These are phyloP conservation scores for Phytophthora brassicae DNA, from an alignment of 352 stramenopile genomes.

Conservation along the genomic window DNA sequence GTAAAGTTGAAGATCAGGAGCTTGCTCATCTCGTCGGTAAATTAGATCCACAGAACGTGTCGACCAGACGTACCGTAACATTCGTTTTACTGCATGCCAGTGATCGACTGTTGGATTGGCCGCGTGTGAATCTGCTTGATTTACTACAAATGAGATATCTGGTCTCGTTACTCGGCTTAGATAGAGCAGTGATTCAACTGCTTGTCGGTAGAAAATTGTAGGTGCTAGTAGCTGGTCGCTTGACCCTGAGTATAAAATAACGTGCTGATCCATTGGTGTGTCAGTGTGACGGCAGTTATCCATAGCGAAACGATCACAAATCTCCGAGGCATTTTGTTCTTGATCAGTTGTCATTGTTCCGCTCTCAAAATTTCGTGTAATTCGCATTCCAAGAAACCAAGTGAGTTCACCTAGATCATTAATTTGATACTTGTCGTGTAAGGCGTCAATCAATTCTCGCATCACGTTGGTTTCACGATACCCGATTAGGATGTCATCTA, in stretches of 20 bases:
- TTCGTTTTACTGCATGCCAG: slow-evolving; percentile 1
- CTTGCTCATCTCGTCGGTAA: background rate
- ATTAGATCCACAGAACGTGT: background rate
- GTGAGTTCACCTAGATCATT: background rate
- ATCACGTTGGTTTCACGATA: background rate
- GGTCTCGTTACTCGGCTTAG: slow-evolving; percentile 5
- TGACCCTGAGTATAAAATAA: background rate
- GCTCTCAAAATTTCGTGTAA: background rate
- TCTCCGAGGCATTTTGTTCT: background rate
- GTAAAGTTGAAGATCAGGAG: background rate
- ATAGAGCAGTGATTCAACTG: slow-evolving; percentile 4
- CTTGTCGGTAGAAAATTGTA: background rate
- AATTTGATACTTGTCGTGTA: slow-evolving; percentile 8
- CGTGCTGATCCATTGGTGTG: slow-evolving; percentile 1
- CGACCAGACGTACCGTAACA: background rate
- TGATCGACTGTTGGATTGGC: background rate
- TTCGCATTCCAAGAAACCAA: slow-evolving; percentile 8
- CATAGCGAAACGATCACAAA: background rate
- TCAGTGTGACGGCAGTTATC: background rate
- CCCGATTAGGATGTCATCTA: too few relatives aligned
- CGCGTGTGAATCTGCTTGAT: slow-evolving; percentile 1
- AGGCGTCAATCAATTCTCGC: background rate
- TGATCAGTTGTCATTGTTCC: background rate
- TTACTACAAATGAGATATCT: slow-evolving; percentile 1
- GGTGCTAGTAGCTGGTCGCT: background rate